Conservation (phyloP, 805 yeast species). For the Hanseniaspora jakobsenii region DNA sequence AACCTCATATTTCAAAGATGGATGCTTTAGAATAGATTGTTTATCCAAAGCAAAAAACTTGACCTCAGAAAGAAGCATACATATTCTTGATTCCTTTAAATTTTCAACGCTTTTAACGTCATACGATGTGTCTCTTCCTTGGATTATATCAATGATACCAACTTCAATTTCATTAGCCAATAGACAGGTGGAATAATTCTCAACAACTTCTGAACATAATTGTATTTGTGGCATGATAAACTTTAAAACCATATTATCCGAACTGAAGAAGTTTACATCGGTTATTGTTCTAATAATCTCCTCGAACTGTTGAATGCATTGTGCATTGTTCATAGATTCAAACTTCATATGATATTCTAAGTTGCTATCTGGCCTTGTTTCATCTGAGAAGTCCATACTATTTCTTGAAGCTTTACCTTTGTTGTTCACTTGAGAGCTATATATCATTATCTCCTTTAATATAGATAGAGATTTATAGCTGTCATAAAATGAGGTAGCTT, state of each 20-base stretch:
- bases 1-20: conserved; percentile 16
- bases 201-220: conserved; percentile 36
- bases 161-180: conserved; percentile 50
- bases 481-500: conserved; percentile 35
- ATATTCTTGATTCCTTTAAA: conserved; percentile 44
- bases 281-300: conserved; percentile 35
- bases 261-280: conserved; percentile 32
- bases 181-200: conserved; percentile 38
- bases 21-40: conserved; percentile 25
- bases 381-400: conserved; percentile 18
- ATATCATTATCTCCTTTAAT: conserved; percentile 32
- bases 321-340: conserved; percentile 22
- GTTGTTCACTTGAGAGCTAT: too few species aligned
- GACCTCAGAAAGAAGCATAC: conserved; percentile 44
- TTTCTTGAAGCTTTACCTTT: neutral
- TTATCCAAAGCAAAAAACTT: conserved; percentile 42
- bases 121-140: conserved; percentile 16
- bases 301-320: conserved; percentile 36
- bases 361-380: conserved; percentile 16
- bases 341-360: conserved; percentile 6
- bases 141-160: conserved; percentile 38
- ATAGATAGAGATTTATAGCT: conserved; percentile 40
- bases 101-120: conserved; percentile 25
- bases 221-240: conserved; percentile 55
- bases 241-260: conserved; percentile 41